Base-by-base conservation (phyloP, 1,284 basidiomycete species). In the Leccinum fuscescens region DNA sequence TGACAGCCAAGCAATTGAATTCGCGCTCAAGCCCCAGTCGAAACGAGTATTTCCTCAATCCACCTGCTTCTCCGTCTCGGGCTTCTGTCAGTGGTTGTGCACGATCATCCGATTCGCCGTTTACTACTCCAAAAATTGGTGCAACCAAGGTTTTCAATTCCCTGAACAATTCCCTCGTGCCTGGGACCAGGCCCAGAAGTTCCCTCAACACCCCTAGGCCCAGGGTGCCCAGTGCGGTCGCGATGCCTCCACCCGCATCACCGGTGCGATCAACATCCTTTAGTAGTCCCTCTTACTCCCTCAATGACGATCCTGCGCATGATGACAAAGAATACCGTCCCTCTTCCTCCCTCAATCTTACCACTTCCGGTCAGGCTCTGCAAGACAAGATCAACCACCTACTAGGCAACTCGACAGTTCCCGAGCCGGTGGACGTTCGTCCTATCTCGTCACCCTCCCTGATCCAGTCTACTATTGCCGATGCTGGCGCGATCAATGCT, bases 1-100 rank as follows among this genome's bases (percentile, higher is more conserved):
- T 93, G 82, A 94, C 91, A 0, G 92, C 92, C 3, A 88, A 90
- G 69, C 89, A 94, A 68, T 79, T 94, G 49, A 84, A 79, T 67
- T 80, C 81, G 51, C 79, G 80, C 60, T 72, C 78, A 56, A 59
- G 60, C 14, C 59, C 67, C 24, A 52, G 53, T 55, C 62, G 58
- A 53, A 67, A 57, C 54, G 75, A 68, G 62, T 66, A 59, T 64
- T 56, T 59, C 62, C 64, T 71, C 51, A 68, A 64, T 64, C 54
- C 65, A 17, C 60, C 65, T 11, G 66, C 68, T 44, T 72, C 71
- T 29, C 68, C 69, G 9, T 66, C 77, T 37, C 76, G 78, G 14
- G 27, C 58, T 54, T 54, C 71, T 33, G 56, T 55, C 14, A 57
- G 35, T 54, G 51, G 46, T 54, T 55, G 61, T 5, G 5, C 48